Conservation (phyloP, 2,329 filamentous ascomycete genomes). For the Ophiostoma pallidulum region DNA sequence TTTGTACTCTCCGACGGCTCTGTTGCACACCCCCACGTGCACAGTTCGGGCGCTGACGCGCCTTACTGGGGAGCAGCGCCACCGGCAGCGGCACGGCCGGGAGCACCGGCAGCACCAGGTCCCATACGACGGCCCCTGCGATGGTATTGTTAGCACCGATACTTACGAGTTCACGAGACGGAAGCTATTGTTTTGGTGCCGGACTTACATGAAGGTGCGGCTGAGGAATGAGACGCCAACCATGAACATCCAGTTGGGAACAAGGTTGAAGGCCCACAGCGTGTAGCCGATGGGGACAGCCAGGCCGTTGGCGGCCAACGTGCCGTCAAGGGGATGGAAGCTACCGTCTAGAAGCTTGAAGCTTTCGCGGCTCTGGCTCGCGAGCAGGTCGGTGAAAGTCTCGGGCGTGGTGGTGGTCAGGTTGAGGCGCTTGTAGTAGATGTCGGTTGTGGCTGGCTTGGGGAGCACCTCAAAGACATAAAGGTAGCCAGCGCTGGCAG, state of each 20-base stretch:
- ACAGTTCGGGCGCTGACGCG: not conserved
- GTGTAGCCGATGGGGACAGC: constrained; percentile 56
- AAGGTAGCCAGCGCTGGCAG: constrained; percentile 52
- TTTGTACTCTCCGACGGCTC: too few species aligned
- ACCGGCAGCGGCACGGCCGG: too few species aligned
- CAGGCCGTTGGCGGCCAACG: constrained; percentile 51
- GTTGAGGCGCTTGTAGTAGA: constrained; percentile 60
- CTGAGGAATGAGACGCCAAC: constrained; percentile 63
- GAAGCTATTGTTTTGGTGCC: too few species aligned
- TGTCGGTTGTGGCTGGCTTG: constrained; percentile 51
- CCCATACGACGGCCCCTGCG: constrained; percentile 28
- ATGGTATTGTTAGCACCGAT: constrained; percentile 20
- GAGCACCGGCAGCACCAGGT: constrained; percentile 19
- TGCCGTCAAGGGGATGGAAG: constrained; percentile 70
- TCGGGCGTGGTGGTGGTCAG: constrained; percentile 56
- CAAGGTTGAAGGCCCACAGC: constrained; percentile 55
- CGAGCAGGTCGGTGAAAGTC: constrained; percentile 51
- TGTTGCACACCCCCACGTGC: too few species aligned
- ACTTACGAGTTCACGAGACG: too few species aligned
- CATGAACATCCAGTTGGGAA: constrained; percentile 73
- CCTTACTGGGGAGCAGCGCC: not conserved
- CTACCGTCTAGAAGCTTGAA: constrained; percentile 47
- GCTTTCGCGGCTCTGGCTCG: constrained; percentile 34
- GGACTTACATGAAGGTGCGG: constrained; percentile 68
- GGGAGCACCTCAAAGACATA: constrained; percentile 62